phyloP scores from a whole-genome alignment of 2,329 filamentous ascomycete species.

The Alternaria dauci region DNA sequence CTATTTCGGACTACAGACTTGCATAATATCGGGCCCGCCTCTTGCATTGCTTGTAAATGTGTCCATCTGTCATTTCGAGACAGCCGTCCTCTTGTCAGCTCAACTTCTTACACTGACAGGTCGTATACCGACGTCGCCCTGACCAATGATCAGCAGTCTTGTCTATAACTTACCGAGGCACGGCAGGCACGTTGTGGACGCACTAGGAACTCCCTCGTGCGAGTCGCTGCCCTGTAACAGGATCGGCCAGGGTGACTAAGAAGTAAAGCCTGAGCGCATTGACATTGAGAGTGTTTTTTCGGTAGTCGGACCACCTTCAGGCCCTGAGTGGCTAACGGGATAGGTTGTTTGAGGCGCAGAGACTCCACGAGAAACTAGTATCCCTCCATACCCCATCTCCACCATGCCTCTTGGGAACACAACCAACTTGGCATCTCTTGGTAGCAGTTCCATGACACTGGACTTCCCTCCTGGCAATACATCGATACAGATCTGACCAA shows the following conservation, averaged over 20 bases:
- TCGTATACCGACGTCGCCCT: neutral
- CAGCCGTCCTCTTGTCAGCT: slow-evolving; percentile 5
- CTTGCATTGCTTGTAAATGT: neutral
- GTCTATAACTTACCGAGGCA: slow-evolving; percentile 6
- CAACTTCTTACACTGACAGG: slow-evolving; percentile 13
- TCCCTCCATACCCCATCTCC: neutral
- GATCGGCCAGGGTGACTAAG: neutral
- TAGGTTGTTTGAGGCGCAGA: neutral
- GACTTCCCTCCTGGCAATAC: slow-evolving; percentile 2
- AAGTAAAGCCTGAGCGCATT: slow-evolving; percentile 3
- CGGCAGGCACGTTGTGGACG: neutral
- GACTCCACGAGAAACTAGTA: neutral
- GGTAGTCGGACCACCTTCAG: neutral
- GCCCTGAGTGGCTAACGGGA: neutral
- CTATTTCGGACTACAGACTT: neutral
- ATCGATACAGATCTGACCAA: slow-evolving; percentile 5
- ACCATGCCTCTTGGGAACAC: neutral
- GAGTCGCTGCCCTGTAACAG: slow-evolving; percentile 8
- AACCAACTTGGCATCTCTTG: slow-evolving; percentile 4
- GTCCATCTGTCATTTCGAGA: slow-evolving; percentile 3
- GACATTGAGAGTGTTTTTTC: neutral
- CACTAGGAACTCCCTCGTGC: slow-evolving; percentile 6
- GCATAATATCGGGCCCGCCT: neutral
- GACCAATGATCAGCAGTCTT: slow-evolving; percentile 2
- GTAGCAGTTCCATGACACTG: slow-evolving; percentile 1